Evolutionary conservation across 1,284 basidiomycete species (phyloP).

Genomic region (Apiotrichum veenhuisii): DNA sequence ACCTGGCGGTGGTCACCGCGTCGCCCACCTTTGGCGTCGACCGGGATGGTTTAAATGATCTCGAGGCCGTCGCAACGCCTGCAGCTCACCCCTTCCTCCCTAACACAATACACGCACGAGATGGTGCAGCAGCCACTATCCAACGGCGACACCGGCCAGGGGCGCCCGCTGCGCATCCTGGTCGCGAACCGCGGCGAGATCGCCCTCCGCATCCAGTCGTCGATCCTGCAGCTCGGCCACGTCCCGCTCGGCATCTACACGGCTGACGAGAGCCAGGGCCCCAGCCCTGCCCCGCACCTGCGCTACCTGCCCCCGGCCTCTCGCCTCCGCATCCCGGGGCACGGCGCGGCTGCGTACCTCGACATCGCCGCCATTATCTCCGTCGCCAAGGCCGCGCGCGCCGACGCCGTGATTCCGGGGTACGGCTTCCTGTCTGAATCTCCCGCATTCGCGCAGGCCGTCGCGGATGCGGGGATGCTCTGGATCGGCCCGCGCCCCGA

Average conservation of each 20-base stretch:
- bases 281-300: conserved; percentile 20
- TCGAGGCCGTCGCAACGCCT: too few species aligned
- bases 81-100: too few species aligned
- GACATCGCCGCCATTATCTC: conserved; percentile 11
- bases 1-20: too few species aligned
- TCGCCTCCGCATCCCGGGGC: conserved; percentile 16
- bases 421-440: conserved; percentile 86
- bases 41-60: too few species aligned
- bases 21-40: too few species aligned
- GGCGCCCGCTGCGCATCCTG: conserved; percentile 18
- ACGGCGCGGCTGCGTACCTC: conserved; percentile 16
- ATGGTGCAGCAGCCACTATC: too few species aligned
- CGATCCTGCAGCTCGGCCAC: conserved; percentile 14
- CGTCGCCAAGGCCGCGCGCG: conserved; percentile 9
- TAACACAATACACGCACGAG: too few species aligned
- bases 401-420: conserved; percentile 49
- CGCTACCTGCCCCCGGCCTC: conserved; percentile 2
- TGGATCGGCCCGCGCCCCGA: conserved; percentile 62
- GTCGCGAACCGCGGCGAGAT: conserved; percentile 22
- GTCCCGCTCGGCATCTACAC: conserved; percentile 18
- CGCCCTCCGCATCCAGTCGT: conserved; percentile 17
- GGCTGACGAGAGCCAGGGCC: conserved; percentile 3
- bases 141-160: too few species aligned
- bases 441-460: conserved; percentile 55
- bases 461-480: conserved; percentile 56